Evolutionary conservation across 2,329 filamentous ascomycete genomes (phyloP).

Genomic region (Cladosporium austrohemisphaericum): DNA sequence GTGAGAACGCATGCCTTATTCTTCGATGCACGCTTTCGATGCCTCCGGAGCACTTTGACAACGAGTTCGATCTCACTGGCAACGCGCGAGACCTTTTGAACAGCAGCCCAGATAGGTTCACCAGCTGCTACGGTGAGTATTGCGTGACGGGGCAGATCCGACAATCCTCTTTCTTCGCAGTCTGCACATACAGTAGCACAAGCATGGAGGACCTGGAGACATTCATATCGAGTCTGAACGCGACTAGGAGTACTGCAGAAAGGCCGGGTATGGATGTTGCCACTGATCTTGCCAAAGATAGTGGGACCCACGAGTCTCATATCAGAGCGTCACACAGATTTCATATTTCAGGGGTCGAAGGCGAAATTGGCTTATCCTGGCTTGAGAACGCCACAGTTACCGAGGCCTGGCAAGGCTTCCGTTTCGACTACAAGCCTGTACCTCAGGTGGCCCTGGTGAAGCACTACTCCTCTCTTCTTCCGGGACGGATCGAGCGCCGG

Average conservation of each 20-base stretch:
- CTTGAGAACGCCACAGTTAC: background rate
- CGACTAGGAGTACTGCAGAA: background rate
- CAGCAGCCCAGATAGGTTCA: constrained; percentile 1
- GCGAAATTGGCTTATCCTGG: background rate
- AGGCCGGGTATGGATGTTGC: background rate
- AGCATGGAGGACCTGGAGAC: background rate
- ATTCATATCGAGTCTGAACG: background rate
- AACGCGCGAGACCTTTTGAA: background rate
- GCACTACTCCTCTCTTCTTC: constrained; percentile 7
- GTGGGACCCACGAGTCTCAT: background rate
- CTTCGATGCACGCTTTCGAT: constrained; percentile 3
- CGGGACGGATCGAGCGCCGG: background rate
- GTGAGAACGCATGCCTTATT: background rate
- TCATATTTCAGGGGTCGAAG: background rate
- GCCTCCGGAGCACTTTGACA: constrained; percentile 5
- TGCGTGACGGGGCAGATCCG: constrained; percentile 1
- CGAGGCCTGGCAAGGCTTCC: constrained; percentile 11
- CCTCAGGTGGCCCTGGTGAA: constrained; percentile 6
- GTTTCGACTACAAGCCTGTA: constrained; percentile 7
- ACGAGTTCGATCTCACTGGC: constrained; percentile 1
- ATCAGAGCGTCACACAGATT: constrained; percentile 4
- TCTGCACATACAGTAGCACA: constrained; percentile 1
- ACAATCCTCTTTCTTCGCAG: constrained; percentile 4
- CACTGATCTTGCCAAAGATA: constrained; percentile 6
- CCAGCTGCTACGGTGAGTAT: constrained; percentile 9